Base-by-base conservation (phyloP, 176 grass and related monocot genomes). In the Ensete glaucum region DNA sequence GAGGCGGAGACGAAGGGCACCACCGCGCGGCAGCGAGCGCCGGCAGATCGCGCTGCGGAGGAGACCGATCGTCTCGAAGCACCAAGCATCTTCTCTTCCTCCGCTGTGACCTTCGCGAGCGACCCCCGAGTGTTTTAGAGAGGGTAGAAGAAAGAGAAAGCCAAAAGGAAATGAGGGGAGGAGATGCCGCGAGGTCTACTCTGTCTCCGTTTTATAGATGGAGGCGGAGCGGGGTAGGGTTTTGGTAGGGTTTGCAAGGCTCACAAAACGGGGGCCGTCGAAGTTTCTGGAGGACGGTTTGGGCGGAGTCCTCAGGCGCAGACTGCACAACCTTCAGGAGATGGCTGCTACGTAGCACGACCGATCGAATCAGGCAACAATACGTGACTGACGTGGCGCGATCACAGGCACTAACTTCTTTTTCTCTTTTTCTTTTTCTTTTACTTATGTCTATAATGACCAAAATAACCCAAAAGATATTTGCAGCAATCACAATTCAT, bases 31-130 rank as follows among this genome's bases (percentile, higher is more conserved):
- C 48, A 75, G 75, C 76, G 80, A 67, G 86, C 82, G 59, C 72
- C 77, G 50, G 64, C 29, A 1, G 73, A 76, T 20, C 85, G 78
- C 12, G 25, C 66, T 23, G 69, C 79, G 43, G 82, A 69, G 76
- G 82, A 80, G 76, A 89, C 73, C 50, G 90, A 91, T 71, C 95
- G 87, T 83, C 90, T 94, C 29, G 95, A 91, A 79, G 78, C 84
- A 21, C 90, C 88, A 1, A 99, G 78, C 95, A 99, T 99, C 83
- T 81, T 53, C 20, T 53, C 71, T 17, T 59, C 74, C 22, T 21
- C 24, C 25, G 24, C n/a, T 62, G 17, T 34, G 29, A 34, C 29
- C 3, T 34, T 34, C 29, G 3, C 29, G 29, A 34, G 0, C 3
- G 3, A 34, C 29, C 29, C 29, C 29, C 29, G 29, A 34, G 29